Evolutionary conservation across 805 yeast species (phyloP).

Genomic region (Metschnikowia kofuensis): DNA sequence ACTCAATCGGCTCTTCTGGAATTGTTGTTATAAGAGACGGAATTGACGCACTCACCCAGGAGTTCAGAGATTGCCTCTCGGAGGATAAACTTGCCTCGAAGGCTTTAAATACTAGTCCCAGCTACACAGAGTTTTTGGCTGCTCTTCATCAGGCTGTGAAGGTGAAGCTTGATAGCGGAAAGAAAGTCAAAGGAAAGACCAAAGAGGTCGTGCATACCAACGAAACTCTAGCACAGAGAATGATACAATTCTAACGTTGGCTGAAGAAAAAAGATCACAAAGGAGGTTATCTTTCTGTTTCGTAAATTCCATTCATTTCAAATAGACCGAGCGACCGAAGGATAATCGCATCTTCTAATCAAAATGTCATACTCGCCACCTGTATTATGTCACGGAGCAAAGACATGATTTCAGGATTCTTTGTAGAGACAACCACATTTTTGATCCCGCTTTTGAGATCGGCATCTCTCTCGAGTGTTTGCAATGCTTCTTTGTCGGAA

Average conservation of each 20-base stretch:
- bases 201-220: constrained; percentile 15
- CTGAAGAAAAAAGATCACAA: no score
- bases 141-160: constrained; percentile 64
- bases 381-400: constrained; percentile 16
- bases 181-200: constrained; percentile 19
- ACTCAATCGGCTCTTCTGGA: constrained; percentile 32
- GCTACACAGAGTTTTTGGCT: constrained; percentile 65
- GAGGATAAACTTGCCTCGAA: constrained; percentile 53
- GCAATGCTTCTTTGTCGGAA: background rate
- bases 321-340: no score
- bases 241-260: constrained; percentile 30
- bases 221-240: constrained; percentile 38
- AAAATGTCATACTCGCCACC: constrained; percentile 7
- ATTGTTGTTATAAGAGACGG: constrained; percentile 64
- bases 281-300: no score
- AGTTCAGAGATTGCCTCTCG: constrained; percentile 56
- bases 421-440: background rate
- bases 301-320: no score
- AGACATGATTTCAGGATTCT: constrained; percentile 5
- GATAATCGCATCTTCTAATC: background rate
- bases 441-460: constrained; percentile 7
- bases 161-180: constrained; percentile 49
- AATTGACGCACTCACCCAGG: constrained; percentile 53
- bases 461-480: background rate
- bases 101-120: constrained; percentile 34